phyloP scores from a whole-genome alignment of 176 grass and related monocot genomes.

The Oryza punctata region DNA sequence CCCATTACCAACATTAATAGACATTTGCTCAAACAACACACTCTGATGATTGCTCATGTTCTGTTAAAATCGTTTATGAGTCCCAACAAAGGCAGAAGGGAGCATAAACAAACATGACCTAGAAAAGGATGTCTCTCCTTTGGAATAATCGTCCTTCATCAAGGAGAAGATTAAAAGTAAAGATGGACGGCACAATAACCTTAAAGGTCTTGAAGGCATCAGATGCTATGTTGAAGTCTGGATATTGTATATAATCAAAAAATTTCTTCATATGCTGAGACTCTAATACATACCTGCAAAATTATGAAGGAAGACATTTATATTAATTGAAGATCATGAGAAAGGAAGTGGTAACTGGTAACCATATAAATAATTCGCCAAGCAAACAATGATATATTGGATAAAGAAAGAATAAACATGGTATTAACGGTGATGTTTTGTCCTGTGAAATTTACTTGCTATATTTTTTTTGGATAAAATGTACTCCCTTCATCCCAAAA shows the following conservation, averaged over 20 bases:
- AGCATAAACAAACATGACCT: neutral
- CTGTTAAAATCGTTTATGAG: neutral
- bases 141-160: neutral
- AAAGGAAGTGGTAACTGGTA: neutral
- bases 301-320: neutral
- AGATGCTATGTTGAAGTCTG: conserved; percentile 61
- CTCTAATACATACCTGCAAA: conserved; percentile 54
- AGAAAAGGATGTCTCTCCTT: neutral
- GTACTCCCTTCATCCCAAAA: too few species aligned
- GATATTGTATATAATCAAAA: conserved; percentile 59
- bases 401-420: neutral
- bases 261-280: conserved; percentile 59
- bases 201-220: conserved; percentile 75
- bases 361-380: neutral
- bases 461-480: neutral
- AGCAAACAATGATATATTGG: neutral
- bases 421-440: neutral
- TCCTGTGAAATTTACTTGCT: neutral
- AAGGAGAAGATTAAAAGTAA: neutral
- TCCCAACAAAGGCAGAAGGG: neutral
- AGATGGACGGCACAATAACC: conserved; percentile 21
- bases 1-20: neutral
- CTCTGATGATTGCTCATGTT: neutral
- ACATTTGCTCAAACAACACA: neutral
- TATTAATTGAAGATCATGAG: neutral